Conservation (phyloP, 179 eudicot genomes). For the Monotropa hypopitys region DNA sequence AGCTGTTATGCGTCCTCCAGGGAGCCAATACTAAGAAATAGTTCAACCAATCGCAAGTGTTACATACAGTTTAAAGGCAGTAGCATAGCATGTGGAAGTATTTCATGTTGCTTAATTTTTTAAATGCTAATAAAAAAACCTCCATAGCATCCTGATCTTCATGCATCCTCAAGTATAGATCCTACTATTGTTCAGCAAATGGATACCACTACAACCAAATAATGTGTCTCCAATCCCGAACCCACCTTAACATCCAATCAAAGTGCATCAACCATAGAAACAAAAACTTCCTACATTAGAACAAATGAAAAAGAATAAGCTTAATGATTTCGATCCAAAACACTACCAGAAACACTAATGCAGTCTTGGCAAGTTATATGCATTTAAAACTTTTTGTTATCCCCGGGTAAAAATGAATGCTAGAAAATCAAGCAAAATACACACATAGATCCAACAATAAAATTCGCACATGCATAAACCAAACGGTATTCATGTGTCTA, state of each 20-base stretch:
- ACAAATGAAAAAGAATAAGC: background rate
- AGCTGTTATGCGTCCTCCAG: background rate
- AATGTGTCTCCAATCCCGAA: background rate
- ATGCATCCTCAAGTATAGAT: background rate
- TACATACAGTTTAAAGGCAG: background rate
- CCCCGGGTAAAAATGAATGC: background rate
- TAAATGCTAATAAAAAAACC: background rate
- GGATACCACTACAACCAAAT: background rate
- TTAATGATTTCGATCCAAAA: background rate
- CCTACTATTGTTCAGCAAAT: background rate
- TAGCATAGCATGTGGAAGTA: background rate
- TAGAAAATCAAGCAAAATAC: background rate
- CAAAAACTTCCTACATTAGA: background rate
- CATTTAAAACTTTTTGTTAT: background rate
- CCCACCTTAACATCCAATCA: background rate
- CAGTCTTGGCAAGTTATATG: background rate
- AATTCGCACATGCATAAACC: background rate
- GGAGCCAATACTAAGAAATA: background rate
- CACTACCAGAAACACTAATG: background rate
- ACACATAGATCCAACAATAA: background rate
- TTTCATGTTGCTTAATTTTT: background rate
- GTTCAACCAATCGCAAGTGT: background rate
- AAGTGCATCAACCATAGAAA: background rate
- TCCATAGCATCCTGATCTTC: background rate
- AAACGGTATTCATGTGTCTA: background rate